A percentile compares a stretch with the other conserved stretches of the same genome.
phyloP scores from a whole-genome alignment of 1,139 yeast species.

The Candida labiduridarum region DNA sequence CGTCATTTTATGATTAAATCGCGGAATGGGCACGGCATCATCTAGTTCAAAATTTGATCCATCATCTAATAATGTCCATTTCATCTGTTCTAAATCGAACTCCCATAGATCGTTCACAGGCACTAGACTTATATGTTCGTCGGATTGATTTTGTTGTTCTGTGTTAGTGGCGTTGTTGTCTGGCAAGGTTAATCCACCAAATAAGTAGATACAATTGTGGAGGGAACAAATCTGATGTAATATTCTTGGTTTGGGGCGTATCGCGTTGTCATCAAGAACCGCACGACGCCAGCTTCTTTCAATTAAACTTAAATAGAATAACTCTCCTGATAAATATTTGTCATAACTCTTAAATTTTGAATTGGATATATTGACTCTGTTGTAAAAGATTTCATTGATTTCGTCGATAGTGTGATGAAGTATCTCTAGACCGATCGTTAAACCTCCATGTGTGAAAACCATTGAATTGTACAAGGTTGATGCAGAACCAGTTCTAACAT shows the following conservation, averaged over 20 bases:
- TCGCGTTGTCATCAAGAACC: slow-evolving; percentile 7
- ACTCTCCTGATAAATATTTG: slow-evolving; percentile 56
- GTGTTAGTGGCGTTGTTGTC: slow-evolving; percentile 12
- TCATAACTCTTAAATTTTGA: slow-evolving; percentile 32
- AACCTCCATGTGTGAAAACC: slow-evolving; percentile 68
- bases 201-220: slow-evolving; percentile 53
- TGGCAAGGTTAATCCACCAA: slow-evolving; percentile 58
- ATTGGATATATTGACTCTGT: slow-evolving; percentile 26
- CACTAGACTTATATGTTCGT: slow-evolving; percentile 24
- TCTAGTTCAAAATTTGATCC: slow-evolving; percentile 30
- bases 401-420: slow-evolving; percentile 37
- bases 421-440: slow-evolving; percentile 59
- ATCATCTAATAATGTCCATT: slow-evolving; percentile 55
- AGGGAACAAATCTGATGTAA: slow-evolving; percentile 58
- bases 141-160: neutral
- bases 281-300: slow-evolving; percentile 59
- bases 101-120: slow-evolving; percentile 71
- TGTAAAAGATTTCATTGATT: slow-evolving; percentile 27
- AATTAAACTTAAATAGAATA: slow-evolving; percentile 58
- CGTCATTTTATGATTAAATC: slow-evolving; percentile 59
- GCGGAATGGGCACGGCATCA: slow-evolving; percentile 36
- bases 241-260: slow-evolving; percentile 54
- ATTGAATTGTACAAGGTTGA: slow-evolving; percentile 58
- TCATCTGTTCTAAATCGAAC: slow-evolving; percentile 50
- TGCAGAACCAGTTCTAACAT: slow-evolving; percentile 69